Evolutionary conservation across 192 early-diverging fungal genomes (phyloP).

Genomic region (Entrophospora sp.): DNA sequence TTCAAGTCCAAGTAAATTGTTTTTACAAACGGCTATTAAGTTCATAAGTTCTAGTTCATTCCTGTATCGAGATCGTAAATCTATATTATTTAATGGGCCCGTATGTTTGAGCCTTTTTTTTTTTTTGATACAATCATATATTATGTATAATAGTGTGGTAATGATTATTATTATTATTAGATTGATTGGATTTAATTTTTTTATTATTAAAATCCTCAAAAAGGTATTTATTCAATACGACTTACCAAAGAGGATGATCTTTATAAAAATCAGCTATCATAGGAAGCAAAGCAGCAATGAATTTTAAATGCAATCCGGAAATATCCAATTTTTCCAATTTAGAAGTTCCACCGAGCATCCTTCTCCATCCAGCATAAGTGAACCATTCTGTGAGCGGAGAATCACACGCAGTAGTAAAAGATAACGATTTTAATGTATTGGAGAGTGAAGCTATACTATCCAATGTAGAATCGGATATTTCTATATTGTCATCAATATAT

Average conservation of each 20-base stretch:
- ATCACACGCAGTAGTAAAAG: background rate
- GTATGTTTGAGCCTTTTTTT: background rate
- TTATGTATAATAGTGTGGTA: no score
- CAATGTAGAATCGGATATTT: conserved; percentile 2
- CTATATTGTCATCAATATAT: background rate
- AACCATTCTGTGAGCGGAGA: background rate
- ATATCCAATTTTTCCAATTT: conserved; percentile 5
- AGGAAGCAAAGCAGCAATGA: background rate
- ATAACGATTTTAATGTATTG: background rate
- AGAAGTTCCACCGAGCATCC: background rate
- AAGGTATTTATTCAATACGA: no score
- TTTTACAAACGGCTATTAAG: background rate
- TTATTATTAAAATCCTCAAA: no score
- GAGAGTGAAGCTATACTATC: background rate
- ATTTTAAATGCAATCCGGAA: background rate
- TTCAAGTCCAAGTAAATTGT: background rate
- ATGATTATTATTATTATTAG: no score
- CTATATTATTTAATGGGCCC: background rate
- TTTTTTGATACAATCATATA: no score
- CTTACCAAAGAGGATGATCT: background rate
- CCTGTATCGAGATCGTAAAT: background rate
- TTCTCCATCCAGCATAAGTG: background rate
- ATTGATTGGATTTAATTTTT: no score
- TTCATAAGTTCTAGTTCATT: background rate
- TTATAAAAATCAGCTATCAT: background rate